phyloP scores from a whole-genome alignment of 495 filamentous ascomycete species.

The Aspergillus olivimuriae region DNA sequence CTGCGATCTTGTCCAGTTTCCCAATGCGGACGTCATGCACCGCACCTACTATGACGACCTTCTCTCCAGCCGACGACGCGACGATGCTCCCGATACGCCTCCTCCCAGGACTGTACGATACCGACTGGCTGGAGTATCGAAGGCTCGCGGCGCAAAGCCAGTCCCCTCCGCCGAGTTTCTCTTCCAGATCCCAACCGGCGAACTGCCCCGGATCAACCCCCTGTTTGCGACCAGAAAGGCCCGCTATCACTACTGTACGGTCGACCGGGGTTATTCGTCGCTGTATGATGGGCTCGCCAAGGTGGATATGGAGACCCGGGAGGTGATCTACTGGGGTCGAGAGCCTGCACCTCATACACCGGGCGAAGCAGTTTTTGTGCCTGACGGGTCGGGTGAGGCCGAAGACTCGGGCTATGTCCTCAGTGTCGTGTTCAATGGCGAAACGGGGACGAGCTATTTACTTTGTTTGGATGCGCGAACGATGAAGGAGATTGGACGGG shows the following conservation, averaged over 20 bases:
- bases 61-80: constrained; percentile 3
- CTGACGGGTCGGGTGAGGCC: constrained; percentile 1
- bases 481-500: constrained; percentile 11
- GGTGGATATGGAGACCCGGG: constrained; percentile 7
- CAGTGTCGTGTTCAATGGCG: constrained; percentile 12
- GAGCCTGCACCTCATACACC: constrained; percentile 10
- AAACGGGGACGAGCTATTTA: constrained; percentile 11
- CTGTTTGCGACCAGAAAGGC: constrained; percentile 1
- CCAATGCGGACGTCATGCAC: constrained; percentile 2
- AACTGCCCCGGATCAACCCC: constrained; percentile 12
- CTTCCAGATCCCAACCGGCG: background rate
- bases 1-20: constrained; percentile 10
- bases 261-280: constrained; percentile 2
- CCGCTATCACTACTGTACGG: constrained; percentile 5
- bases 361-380: constrained; percentile 10
- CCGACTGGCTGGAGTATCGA: background rate
- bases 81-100: background rate
- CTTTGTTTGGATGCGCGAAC: constrained; percentile 7
- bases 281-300: background rate
- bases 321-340: constrained; percentile 1
- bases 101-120: constrained; percentile 5
- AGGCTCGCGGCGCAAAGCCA: background rate
- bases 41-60: constrained; percentile 9
- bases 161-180: background rate
- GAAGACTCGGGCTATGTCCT: constrained; percentile 13